These are phyloP conservation scores for Iberis pinnata DNA, from an alignment of 345 rosid species.

Conservation along the genomic window DNA sequence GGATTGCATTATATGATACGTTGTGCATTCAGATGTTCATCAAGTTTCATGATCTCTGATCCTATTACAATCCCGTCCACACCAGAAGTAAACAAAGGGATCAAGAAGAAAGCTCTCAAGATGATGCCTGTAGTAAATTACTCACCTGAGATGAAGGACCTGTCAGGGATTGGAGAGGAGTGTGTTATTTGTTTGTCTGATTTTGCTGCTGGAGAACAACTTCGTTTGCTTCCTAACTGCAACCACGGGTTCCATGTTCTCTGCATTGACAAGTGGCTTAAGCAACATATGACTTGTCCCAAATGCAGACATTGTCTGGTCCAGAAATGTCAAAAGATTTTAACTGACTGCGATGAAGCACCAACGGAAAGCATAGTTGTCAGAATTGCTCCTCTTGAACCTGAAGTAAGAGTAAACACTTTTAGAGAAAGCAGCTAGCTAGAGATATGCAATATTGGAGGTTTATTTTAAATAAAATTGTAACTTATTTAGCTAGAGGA, in stretches of 20 bases:
- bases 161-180: constrained; percentile 43
- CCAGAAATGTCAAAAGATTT: constrained; percentile 35
- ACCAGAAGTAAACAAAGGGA: constrained; percentile 30
- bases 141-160: constrained; percentile 34
- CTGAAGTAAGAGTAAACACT: constrained; percentile 30
- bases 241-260: constrained; percentile 48
- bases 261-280: constrained; percentile 53
- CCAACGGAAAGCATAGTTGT: constrained; percentile 20
- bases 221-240: constrained; percentile 49
- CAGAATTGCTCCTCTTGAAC: constrained; percentile 34
- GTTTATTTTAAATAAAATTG: not conserved
- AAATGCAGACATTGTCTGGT: constrained; percentile 52
- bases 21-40: constrained; percentile 44
- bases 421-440: constrained; percentile 28
- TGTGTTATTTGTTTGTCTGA: constrained; percentile 58
- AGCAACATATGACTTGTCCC: constrained; percentile 45
- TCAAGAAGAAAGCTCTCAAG: constrained; percentile 41
- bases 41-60: constrained; percentile 34
- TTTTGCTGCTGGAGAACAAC: constrained; percentile 37
- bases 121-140: constrained; percentile 43
- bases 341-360: constrained; percentile 22
- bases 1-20: constrained; percentile 44
- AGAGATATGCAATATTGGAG: constrained; percentile 5
- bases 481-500: constrained; percentile 11
- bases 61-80: constrained; percentile 25